Evolutionary conservation across 257 asterid genomes (phyloP), one percentile per base, ranked within the genome.

Genomic region (Plectranthus barbatus): DNA sequence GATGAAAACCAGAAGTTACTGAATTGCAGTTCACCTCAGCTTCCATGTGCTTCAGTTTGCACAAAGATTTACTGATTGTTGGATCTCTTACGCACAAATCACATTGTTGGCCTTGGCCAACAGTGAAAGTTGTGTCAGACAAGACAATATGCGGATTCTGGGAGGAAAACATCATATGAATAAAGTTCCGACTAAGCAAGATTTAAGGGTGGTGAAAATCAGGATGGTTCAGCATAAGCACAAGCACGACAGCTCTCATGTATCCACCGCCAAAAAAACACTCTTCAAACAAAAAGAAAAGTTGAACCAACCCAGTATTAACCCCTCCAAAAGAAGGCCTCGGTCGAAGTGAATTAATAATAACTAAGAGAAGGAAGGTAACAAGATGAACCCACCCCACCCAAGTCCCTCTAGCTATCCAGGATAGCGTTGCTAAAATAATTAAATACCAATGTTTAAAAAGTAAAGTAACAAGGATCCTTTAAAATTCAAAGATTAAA

Each of bases 91-190:
- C 81, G 61, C 78, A 79, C 78, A 92, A 78, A 76, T 89, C 89
- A 62, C 91, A 67, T 72, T 83, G 79, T 72, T 80, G 74, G 56
- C 80, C 85, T 70, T 80, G 82, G 58, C 85, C 85, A 67, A 80
- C 76, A 36, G 79, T 80, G 76, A 80, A 86, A 61, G 53, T 75
- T 33, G 85, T 77, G 34, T 59, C 78, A 53, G 64, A 41, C 89
- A 92, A 76, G 41, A 74, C 64, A 75, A 92, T 86, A 73, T 92
- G 95, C 15, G 90, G 95, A 77, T 70, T 82, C 99, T 92, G 91
- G 48, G 75, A 48, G 72, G 51, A 37, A 72, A 45, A 69, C 9
- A 74, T 47, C 41, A 21, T 50, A 50, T 15, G 20, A 46, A 48
- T 18, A n/a, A 44, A 61, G 69, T 59, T 41, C 68, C 7, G n/a